Base-by-base conservation (phyloP, 225 moss, liverwort and hornwort species). In the Climacium dendroides region DNA sequence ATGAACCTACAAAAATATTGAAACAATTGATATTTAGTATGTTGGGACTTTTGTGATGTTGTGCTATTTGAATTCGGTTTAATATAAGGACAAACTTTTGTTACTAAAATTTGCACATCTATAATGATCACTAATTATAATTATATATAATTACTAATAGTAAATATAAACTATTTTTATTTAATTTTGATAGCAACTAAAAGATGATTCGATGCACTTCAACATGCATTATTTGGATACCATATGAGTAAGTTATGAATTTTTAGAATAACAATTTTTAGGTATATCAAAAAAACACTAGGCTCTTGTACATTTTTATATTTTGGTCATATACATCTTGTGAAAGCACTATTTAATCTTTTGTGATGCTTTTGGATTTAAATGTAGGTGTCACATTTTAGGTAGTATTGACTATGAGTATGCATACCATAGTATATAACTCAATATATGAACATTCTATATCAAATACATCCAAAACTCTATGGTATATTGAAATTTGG, bases 221-320 rank as follows among this genome's bases (percentile, higher is more conserved):
- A 47, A 6, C 3, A 47, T 11, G 2, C 6, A 47, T 18, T 29
- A 29, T 30, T 47, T 29, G 4, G 6, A 47, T 7, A 50, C 11
- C 1, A 47, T 47, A 32, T 20, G 5, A 48, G 0, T 20, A 32
- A 50, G 3, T 15, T 50, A 13, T 20, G 2, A 50, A 74, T 50
- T 32, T 47, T 20, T 1, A 6, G 50, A 50, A 34, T 19, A 13
- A 2, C 0, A 19, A 0, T 5, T 7, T 32, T 12, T 50, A 20
- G 12, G 1, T 5, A 12, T 48, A 34, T 1, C 0, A 73, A 19
- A 48, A 0, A 0, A 47, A 30, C 2, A 30, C 1, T 19, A 12
- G 0, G 0, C 6, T 7, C 3, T 32, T 0, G 4, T 43, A 47
- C 5, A 1, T 0, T 15, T 12, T 71, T 19, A 19, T 47, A 4